Evolutionary conservation across 805 yeast species (phyloP), one percentile per base, ranked within the genome.

Genomic region (Saturnispora sekii): DNA sequence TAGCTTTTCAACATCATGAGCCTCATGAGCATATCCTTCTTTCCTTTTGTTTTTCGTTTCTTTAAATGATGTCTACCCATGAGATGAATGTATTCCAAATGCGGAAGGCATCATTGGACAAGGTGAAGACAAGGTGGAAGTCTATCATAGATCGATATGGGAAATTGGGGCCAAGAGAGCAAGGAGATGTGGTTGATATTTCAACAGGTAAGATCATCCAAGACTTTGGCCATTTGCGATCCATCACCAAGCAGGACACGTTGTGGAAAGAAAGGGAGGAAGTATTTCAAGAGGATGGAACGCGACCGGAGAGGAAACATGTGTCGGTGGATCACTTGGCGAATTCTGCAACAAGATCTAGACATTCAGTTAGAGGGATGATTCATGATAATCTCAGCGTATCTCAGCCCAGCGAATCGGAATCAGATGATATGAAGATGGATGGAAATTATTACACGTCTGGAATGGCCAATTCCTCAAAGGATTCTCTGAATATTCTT

Each of bases 171-270:
- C 72, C 72, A 31, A 64, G 66, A 4, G 66, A 66, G 14, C 79
- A 77, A 43, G 81, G 84, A 33, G 88, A 80, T 56, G 68, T 78
- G 18, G 62, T 80, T n/a, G 88, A 84, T 56, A 54, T 84, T 17
- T 55, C 58, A 9, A 77, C 87, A 0, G 89, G 90, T 0, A 67
- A 72, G 45, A 72, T 84, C 1, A 59, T 79, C 1, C 73, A 66
- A 30, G 88, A 84, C 53, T 71, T 75, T 43, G 95, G 95, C 2
- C 94, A 84, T 59, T 53, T 84, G 17, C 61, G 73, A 46, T 72
- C 79, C 2, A 53, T 81, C 46, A 46, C 39, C 4, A 38, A 48
- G 14, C 37, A 51, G 10, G 52, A 60, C 10, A 55, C 60, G 46
- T 61, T 68, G 18, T 73, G 77, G 77, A 31, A 44, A 10, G 28